Conservation (phyloP, 164 flowering plant species). For the Kalanchoe fedtschenkoi region DNA sequence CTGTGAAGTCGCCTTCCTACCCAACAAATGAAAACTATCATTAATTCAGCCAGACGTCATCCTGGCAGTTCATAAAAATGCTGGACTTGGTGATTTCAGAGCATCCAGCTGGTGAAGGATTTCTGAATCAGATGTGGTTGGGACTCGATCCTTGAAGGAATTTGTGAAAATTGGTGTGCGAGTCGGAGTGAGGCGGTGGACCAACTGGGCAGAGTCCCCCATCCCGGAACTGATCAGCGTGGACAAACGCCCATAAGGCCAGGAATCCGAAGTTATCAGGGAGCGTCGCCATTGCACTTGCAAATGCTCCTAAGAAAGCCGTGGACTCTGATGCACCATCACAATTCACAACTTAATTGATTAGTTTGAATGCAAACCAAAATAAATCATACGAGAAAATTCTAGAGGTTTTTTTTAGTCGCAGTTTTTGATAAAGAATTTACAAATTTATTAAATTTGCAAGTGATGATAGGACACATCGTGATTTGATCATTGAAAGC, state of each 20-base stretch:
- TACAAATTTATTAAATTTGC: neutral
- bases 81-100: neutral
- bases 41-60: no score
- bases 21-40: no score
- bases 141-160: conserved; percentile 5
- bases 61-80: neutral
- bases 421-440: no score
- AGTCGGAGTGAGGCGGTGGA: neutral
- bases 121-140: conserved; percentile 14
- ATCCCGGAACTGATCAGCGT: neutral
- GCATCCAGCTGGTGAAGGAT: neutral
- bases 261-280: neutral
- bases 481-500: no score
- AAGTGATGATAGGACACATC: no score
- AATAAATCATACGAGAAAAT: neutral
- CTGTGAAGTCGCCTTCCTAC: no score
- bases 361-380: neutral
- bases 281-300: neutral
- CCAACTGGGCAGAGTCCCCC: neutral
- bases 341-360: neutral
- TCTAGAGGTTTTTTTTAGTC: no score
- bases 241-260: neutral
- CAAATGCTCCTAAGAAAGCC: neutral
- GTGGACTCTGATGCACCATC: neutral
- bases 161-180: neutral